A percentile compares a stretch with the other conserved stretches of the same genome.
Conservation (phyloP, 768 basidiomycete species). For the Xerocomellus amylosporus region DNA sequence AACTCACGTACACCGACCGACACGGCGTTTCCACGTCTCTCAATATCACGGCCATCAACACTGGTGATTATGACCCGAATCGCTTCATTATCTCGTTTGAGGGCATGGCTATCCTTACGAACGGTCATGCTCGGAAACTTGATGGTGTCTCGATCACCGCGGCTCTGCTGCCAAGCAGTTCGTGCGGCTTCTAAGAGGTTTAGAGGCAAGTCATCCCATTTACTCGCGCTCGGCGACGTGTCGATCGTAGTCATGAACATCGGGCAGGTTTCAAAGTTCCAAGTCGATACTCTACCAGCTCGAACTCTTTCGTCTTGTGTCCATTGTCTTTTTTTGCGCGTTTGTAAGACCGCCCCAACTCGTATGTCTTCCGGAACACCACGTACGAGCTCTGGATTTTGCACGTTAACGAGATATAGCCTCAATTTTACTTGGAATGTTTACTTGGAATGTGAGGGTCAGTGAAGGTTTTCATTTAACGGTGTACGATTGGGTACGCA, state of each 20-base stretch:
- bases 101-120: conserved; percentile 38
- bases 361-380: background rate
- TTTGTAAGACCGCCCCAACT: background rate
- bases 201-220: background rate
- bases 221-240: background rate
- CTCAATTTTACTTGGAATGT: too few species aligned
- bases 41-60: conserved; percentile 53
- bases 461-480: background rate
- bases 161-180: conserved; percentile 10
- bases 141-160: conserved; percentile 28
- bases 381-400: background rate
- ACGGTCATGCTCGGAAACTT: conserved; percentile 22
- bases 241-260: background rate
- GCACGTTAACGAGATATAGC: background rate
- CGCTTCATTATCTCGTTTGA: conserved; percentile 38
- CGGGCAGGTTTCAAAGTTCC: background rate
- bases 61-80: conserved; percentile 25
- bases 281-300: background rate
- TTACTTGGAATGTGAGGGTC: too few species aligned
- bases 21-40: conserved; percentile 36
- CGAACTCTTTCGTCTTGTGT: background rate
- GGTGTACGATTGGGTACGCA: background rate
- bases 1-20: conserved; percentile 43
- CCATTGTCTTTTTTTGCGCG: background rate
- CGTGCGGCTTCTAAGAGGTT: conserved; percentile 11